Conservation (phyloP, 352 stramenopile species). For the Phytophthora citrophthora region DNA sequence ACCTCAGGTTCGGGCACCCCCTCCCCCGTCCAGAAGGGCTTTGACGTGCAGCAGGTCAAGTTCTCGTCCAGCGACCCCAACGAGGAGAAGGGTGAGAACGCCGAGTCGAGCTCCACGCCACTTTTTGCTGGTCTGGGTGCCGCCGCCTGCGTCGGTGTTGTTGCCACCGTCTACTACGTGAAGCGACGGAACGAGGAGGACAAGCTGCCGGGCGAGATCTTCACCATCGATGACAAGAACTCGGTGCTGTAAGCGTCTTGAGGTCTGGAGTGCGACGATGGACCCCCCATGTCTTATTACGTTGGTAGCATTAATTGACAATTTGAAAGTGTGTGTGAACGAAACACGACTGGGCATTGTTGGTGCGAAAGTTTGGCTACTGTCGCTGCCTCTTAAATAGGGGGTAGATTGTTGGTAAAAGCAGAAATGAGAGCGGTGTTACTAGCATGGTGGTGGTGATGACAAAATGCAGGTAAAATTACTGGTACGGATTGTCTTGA, state of each 20-base stretch:
- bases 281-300: conserved; percentile 39
- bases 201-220: conserved; percentile 65
- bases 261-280: conserved; percentile 1
- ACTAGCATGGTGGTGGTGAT: neutral
- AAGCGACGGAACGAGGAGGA: conserved; percentile 62
- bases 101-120: conserved; percentile 14
- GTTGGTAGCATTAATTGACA: conserved; percentile 45
- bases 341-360: conserved; percentile 33
- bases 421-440: conserved; percentile 2
- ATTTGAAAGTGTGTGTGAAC: conserved; percentile 46
- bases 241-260: conserved; percentile 62
- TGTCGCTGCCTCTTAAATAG: neutral
- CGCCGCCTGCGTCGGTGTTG: conserved; percentile 53
- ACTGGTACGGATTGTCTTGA: neutral
- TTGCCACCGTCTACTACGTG: conserved; percentile 57
- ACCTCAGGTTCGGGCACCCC: conserved; percentile 7
- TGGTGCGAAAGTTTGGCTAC: neutral
- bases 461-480: neutral
- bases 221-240: conserved; percentile 81
- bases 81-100: conserved; percentile 21
- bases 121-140: conserved; percentile 42
- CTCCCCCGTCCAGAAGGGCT: conserved; percentile 27
- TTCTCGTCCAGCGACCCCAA: conserved; percentile 39
- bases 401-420: conserved; percentile 2
- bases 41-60: conserved; percentile 46